These are phyloP conservation scores for Phytophthora parvispora DNA, from an alignment of 352 stramenopile genomes.

Conservation along the genomic window DNA sequence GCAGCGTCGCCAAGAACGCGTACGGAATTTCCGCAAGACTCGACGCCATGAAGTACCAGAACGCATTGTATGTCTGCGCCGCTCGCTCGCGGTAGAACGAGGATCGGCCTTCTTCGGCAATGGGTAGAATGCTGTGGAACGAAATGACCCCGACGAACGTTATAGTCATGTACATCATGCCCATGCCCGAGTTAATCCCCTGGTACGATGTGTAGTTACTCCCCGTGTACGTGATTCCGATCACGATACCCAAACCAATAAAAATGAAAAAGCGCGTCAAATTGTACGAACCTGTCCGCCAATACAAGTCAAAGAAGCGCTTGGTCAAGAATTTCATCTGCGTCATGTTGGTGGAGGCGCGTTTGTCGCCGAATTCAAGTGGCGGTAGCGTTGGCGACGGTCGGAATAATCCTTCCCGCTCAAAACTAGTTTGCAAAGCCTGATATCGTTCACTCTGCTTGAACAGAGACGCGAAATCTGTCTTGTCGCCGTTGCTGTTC, in stretches of 20 bases:
- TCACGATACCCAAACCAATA: constrained; percentile 69
- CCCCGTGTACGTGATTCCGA: constrained; percentile 75
- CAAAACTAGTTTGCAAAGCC: constrained; percentile 31
- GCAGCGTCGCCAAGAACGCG: constrained; percentile 1
- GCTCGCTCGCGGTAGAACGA: constrained; percentile 91
- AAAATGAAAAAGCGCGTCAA: constrained; percentile 68
- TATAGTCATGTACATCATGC: constrained; percentile 84
- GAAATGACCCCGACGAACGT: constrained; percentile 81
- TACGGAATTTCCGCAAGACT: constrained; percentile 24
- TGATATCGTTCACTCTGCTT: constrained; percentile 29
- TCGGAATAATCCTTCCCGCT: constrained; percentile 28
- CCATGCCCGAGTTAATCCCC: constrained; percentile 58
- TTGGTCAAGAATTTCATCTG: constrained; percentile 54
- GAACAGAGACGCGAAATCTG: constrained; percentile 51
- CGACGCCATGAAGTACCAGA: constrained; percentile 68
- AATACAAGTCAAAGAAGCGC: constrained; percentile 78
- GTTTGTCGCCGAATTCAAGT: constrained; percentile 51
- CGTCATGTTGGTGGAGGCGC: constrained; percentile 24
- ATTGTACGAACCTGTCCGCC: constrained; percentile 54
- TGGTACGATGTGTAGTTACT: constrained; percentile 44
- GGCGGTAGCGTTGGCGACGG: constrained; percentile 33
- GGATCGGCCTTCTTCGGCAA: constrained; percentile 13
- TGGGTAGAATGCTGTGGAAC: constrained; percentile 44
- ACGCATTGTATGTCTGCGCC: constrained; percentile 81
- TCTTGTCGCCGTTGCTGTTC: constrained; percentile 15